A percentile compares a stretch with the other conserved stretches of the same genome.
These are phyloP conservation scores for Aspergillus diversus DNA, from an alignment of 495 filamentous ascomycete species.

Conservation along the genomic window DNA sequence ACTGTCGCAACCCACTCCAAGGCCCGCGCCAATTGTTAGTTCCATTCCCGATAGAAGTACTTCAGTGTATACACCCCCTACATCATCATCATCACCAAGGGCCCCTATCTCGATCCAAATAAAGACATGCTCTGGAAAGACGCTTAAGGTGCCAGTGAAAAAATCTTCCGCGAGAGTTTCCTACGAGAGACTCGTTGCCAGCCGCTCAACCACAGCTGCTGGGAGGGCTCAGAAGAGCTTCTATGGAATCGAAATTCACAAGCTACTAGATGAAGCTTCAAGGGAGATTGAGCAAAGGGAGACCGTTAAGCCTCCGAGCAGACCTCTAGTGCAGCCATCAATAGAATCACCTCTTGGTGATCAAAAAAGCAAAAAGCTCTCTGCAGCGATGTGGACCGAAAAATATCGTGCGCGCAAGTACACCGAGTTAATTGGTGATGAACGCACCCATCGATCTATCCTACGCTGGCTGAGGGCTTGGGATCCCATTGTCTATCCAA, in stretches of 20 bases:
- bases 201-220: constrained; percentile 66
- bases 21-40: constrained; percentile 5
- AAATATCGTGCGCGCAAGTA: constrained; percentile 92
- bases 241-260: constrained; percentile 90
- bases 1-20: constrained; percentile 11
- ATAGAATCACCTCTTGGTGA: constrained; percentile 45
- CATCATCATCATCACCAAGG: constrained; percentile 20
- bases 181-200: constrained; percentile 70
- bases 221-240: constrained; percentile 80
- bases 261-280: constrained; percentile 71
- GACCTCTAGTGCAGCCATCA: constrained; percentile 33
- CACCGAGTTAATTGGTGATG: constrained; percentile 91
- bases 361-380: constrained; percentile 35
- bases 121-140: constrained; percentile 68
- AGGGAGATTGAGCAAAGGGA: constrained; percentile 47
- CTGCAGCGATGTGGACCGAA: constrained; percentile 76
- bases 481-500: constrained; percentile 91
- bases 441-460: constrained; percentile 89
- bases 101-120: constrained; percentile 46
- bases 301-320: constrained; percentile 21
- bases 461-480: constrained; percentile 91
- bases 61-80: constrained; percentile 9
- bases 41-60: constrained; percentile 15
- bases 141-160: constrained; percentile 57
- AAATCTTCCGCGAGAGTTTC: constrained; percentile 51